A percentile compares a stretch with the other conserved stretches of the same genome.
These are phyloP conservation scores for Parachaetomium inaequale DNA, from an alignment of 495 filamentous ascomycete genomes.

Conservation along the genomic window DNA sequence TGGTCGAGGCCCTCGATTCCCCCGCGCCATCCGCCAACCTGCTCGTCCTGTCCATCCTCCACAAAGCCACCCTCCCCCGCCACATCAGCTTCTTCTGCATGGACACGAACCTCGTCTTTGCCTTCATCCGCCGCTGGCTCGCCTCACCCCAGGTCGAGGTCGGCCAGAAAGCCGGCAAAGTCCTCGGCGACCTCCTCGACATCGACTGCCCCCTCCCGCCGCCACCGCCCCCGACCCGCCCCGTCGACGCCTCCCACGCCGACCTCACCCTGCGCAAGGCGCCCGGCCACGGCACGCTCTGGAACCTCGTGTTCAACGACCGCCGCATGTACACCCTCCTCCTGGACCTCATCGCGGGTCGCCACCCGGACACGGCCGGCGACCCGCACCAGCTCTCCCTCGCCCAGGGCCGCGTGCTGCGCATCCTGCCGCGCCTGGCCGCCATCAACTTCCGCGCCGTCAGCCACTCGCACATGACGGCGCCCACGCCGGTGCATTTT, in stretches of 20 bases:
- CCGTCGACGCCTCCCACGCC: background rate
- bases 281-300: slow-evolving; percentile 64
- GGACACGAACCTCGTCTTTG: slow-evolving; percentile 57
- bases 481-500: slow-evolving; percentile 56
- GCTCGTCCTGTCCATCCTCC: slow-evolving; percentile 64
- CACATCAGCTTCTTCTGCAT: slow-evolving; percentile 68
- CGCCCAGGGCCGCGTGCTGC: slow-evolving; percentile 72
- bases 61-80: slow-evolving; percentile 62
- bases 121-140: slow-evolving; percentile 68
- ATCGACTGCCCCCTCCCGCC: slow-evolving; percentile 58
- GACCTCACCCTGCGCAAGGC: slow-evolving; percentile 38
- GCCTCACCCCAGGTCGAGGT: slow-evolving; percentile 66
- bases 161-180: slow-evolving; percentile 61
- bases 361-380: slow-evolving; percentile 38
- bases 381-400: slow-evolving; percentile 63
- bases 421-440: slow-evolving; percentile 65
- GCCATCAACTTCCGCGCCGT: slow-evolving; percentile 61
- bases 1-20: slow-evolving; percentile 55
- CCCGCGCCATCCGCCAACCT: slow-evolving; percentile 64
- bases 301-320: slow-evolving; percentile 68
- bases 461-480: slow-evolving; percentile 53
- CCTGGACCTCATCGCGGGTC: slow-evolving; percentile 56
- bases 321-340: slow-evolving; percentile 62
- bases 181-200: slow-evolving; percentile 67
- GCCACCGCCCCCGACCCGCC: slow-evolving; percentile 34